Base-by-base conservation (phyloP, 1,139 yeast genomes). In the Candida anutae region DNA sequence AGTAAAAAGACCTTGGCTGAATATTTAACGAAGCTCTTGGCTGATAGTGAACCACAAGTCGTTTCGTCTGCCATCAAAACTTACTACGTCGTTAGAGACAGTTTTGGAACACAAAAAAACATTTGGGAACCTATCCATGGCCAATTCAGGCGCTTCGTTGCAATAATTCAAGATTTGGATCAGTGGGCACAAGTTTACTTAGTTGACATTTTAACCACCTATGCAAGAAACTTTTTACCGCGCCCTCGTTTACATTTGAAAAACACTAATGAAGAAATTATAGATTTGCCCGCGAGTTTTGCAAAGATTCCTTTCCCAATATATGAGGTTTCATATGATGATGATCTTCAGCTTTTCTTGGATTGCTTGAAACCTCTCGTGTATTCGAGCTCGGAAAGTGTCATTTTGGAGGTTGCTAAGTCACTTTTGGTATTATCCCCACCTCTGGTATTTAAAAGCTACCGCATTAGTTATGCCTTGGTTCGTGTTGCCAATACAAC, bases 171-270 rank as follows among this genome's bases (percentile, higher is more conserved):
- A 0, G 63, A 70, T 2, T 59, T 88, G 32, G 94, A 85, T 37
- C 81, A 80, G 34, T 84, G 90, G 82, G 61, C 85, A n/a, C 90
- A 82, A 45, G 53, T 69, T 0, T 50, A 61, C 13, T 51, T 75
- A 8, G 58, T 87, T 15, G 85, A 81, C 27, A 43, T 82, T 6
- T 58, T 88, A 29, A 69, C 77, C 0, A 73, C 74, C 29, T 93
- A 93, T 47, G 61, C 75, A 14, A 64, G 90, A 30, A 43, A 55
- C 13, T 87, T 69, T 46, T 46, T 84, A 22, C 68, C 76, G 3
- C 58, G 62, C 31, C 82, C 93, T 6, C 46, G 43, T 26, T 37
- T 54, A 18, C 55, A 54, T 30, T 40, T 47, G 6, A 46, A 53
- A 0, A 46, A 50, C 13, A 44, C 50, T 3, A 34, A 41, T 0